Percentiles rank a stretch among this genome's conserved stretches.
Evolutionary conservation across 805 yeast genomes (phyloP).

Genomic region (Teunomyces tritomae): DNA sequence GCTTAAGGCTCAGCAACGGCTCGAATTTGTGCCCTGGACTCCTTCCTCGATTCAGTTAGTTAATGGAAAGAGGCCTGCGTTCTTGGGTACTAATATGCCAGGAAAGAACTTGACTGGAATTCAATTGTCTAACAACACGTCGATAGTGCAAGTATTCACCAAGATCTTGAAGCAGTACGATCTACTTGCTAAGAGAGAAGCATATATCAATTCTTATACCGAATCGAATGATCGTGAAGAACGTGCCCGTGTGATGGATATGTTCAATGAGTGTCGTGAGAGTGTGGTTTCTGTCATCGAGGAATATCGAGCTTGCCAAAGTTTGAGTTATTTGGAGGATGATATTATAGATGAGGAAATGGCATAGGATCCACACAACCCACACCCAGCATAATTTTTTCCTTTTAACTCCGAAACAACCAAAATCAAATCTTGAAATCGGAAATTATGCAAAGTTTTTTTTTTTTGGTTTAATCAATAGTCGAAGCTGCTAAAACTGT

Average conservation of each 20-base stretch:
- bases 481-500: too few species aligned
- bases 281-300: conserved; percentile 42
- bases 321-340: conserved; percentile 46
- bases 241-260: conserved; percentile 43
- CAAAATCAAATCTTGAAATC: too few species aligned
- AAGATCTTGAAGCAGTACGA: conserved; percentile 77
- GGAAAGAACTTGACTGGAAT: conserved; percentile 57
- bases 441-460: too few species aligned
- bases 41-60: conserved; percentile 78
- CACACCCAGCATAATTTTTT: too few species aligned
- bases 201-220: conserved; percentile 78
- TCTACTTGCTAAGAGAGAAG: conserved; percentile 70
- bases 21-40: conserved; percentile 83
- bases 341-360: conserved; percentile 32
- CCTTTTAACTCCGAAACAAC: too few species aligned
- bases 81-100: conserved; percentile 35
- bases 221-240: conserved; percentile 44
- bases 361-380: conserved; percentile 13
- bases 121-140: conserved; percentile 79
- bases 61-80: conserved; percentile 71
- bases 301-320: conserved; percentile 46
- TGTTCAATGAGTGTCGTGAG: conserved; percentile 50
- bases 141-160: conserved; percentile 63
- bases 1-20: conserved; percentile 59
- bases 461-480: too few species aligned